phyloP scores from a whole-genome alignment of 345 rosid genomes.

The Atalantia buxifolia region DNA sequence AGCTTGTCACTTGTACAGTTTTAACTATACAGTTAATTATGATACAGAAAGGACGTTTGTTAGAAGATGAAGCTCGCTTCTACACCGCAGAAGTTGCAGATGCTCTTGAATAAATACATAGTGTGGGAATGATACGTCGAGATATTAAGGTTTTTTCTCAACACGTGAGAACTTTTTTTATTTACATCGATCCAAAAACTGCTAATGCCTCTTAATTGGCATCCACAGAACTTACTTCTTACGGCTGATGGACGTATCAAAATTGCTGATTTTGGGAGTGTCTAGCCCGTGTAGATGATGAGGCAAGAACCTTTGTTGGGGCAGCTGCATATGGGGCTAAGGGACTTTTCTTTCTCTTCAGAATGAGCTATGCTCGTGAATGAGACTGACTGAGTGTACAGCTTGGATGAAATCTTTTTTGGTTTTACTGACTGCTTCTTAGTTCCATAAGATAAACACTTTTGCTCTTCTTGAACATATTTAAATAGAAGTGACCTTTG shows the following conservation, averaged over 20 bases:
- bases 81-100: constrained; percentile 91
- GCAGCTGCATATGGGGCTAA: constrained; percentile 98
- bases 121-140: constrained; percentile 21
- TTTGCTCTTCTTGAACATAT: constrained; percentile 29
- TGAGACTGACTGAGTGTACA: not conserved
- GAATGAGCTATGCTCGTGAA: not conserved
- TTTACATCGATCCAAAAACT: too few relatives aligned
- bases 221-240: too few relatives aligned
- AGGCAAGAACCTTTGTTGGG: constrained; percentile 90
- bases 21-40: constrained; percentile 9
- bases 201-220: too few relatives aligned
- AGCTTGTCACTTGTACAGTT: constrained; percentile 1
- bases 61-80: constrained; percentile 90
- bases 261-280: constrained; percentile 8
- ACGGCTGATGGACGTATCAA: too few relatives aligned
- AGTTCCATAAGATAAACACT: constrained; percentile 27
- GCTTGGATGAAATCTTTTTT: not conserved
- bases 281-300: constrained; percentile 58
- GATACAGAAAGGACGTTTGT: constrained; percentile 61
- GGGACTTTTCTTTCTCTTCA: not conserved
- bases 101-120: constrained; percentile 92
- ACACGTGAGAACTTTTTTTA: too few relatives aligned
- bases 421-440: not conserved
- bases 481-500: constrained; percentile 79
- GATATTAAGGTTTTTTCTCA: too few relatives aligned